Base-by-base conservation (phyloP, 805 yeast genomes). In the Ogataea saltuana region DNA sequence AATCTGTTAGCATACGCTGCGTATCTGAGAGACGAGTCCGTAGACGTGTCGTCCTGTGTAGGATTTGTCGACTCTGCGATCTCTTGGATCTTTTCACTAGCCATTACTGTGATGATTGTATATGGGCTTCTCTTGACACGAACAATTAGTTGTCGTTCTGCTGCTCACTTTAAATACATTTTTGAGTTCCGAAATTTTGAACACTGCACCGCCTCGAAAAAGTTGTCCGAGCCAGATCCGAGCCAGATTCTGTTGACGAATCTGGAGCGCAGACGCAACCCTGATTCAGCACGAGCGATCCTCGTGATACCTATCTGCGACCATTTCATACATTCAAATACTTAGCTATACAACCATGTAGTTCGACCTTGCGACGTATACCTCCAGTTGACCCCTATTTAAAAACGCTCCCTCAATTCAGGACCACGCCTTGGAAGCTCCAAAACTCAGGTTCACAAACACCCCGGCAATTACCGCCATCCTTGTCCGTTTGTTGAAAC, bases 1-100 rank as follows among this genome's bases (percentile, higher is more conserved):
- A 84, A 58, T 55, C 95, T 67, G 60, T 81, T 81, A 48, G 90
- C 89, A 61, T 86, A 86, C 7, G 91, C 95, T 4, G 91, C 88
- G 59, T 86, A 86, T 73, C 95, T 79, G 35, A 84, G 18, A 5
- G 55, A 49, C 11, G 59, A 48, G 23, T 60, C 65, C 1, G 59
- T 60, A 8, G 59, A 39, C 8, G 52, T 49, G 2, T 41, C 32
- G 26, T 50, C 54, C 13, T 28, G 33, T 6, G 31, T 22, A 2
- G 49, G 44, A 18, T 37, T 16, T 15, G 27, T 25, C 13, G 38
- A 34, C 29, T 34, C 38, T 5, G 21, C 38, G 13, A 34, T 28
- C 12, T 33, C 22, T 13, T 33, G 37, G 12, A 33, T 34, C 17
- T 34, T 29, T 23, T 21, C 25, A 11, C 13, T 22, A 7, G 35